Percentiles rank a stretch among this genome's conserved stretches.
Conservation (phyloP, 768 basidiomycete species). For the Naganishia antarctica region DNA sequence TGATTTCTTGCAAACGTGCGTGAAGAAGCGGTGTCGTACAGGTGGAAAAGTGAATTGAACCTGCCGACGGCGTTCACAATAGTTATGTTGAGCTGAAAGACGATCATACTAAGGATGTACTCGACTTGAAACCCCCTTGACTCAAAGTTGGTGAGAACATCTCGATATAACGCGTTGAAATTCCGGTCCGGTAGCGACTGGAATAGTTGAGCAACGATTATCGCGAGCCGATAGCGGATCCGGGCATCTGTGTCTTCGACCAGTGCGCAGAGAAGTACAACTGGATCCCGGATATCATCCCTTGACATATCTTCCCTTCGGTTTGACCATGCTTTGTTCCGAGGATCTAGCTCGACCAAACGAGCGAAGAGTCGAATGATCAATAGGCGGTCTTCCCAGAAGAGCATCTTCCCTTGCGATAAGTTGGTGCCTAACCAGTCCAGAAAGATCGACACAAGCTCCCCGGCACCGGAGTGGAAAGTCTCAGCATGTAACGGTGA, state of each 20-base stretch:
- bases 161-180: not conserved
- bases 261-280: not conserved
- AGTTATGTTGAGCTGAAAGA: constrained; percentile 6
- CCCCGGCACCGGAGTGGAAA: not conserved
- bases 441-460: constrained; percentile 10
- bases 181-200: constrained; percentile 10
- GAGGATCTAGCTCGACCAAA: constrained; percentile 5
- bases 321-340: constrained; percentile 11
- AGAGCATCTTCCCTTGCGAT: constrained; percentile 1
- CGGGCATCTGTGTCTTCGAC: constrained; percentile 27
- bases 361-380: constrained; percentile 14
- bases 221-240: constrained; percentile 23
- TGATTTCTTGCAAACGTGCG: constrained; percentile 39
- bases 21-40: constrained; percentile 65
- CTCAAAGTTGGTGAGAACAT: not conserved
- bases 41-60: constrained; percentile 67
- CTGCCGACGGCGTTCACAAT: constrained; percentile 7
- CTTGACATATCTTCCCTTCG: not conserved
- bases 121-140: constrained; percentile 15
- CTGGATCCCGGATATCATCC: not conserved
- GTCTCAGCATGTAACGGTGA: not conserved
- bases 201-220: constrained; percentile 20
- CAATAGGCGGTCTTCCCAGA: constrained; percentile 16
- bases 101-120: constrained; percentile 1
- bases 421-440: constrained; percentile 20